These are phyloP conservation scores for Biancaea sappan DNA, from an alignment of 306 rosid species.

Conservation along the genomic window DNA sequence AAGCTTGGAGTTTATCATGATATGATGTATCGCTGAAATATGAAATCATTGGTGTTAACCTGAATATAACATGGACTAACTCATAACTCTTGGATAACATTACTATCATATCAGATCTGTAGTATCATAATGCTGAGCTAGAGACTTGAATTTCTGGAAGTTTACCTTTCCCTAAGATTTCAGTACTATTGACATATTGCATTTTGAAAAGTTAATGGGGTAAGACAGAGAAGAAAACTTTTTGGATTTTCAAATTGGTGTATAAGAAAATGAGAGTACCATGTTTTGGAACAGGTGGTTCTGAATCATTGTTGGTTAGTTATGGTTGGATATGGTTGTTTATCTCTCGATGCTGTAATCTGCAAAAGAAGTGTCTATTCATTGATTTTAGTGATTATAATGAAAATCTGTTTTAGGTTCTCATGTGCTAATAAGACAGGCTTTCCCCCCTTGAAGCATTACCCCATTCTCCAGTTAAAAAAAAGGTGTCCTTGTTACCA, in stretches of 20 bases:
- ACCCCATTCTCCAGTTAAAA: not conserved
- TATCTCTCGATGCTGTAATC: constrained; percentile 13
- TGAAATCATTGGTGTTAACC: not conserved
- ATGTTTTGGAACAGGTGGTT: not conserved
- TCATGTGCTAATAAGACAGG: not conserved
- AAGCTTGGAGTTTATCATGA: not conserved
- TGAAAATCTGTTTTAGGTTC: not conserved
- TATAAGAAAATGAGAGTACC: not conserved
- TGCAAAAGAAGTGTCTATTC: constrained; percentile 8
- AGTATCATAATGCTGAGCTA: not conserved
- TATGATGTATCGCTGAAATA: not conserved
- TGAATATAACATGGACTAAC: not conserved
- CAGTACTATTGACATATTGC: not conserved
- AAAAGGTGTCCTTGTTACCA: not conserved
- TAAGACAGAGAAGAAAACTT: not conserved
- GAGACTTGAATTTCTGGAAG: not conserved
- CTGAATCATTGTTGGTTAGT: not conserved
- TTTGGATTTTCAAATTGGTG: constrained; percentile 10
- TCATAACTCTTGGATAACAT: not conserved
- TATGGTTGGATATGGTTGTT: not conserved
- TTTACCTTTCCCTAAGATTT: constrained; percentile 18
- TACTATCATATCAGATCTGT: constrained; percentile 4
- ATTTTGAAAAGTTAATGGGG: not conserved
- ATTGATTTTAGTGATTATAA: not conserved
- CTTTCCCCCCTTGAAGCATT: not conserved